A percentile compares a stretch with the other conserved stretches of the same genome.
These are phyloP conservation scores for Penicillium sp. DNA, from an alignment of 2,329 filamentous ascomycete species.

Conservation along the genomic window DNA sequence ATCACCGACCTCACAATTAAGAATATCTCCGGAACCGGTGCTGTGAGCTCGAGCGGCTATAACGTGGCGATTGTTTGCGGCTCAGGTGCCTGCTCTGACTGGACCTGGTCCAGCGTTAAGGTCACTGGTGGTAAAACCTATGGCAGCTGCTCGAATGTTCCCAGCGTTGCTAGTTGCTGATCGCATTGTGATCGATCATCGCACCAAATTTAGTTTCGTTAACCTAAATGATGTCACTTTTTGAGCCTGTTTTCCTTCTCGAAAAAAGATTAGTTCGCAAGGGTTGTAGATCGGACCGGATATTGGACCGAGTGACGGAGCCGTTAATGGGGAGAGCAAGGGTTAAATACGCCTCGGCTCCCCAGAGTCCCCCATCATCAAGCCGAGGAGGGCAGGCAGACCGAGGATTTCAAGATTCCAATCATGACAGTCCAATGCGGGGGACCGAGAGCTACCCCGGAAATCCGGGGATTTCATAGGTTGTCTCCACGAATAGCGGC, in stretches of 20 bases:
- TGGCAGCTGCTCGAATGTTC: constrained; percentile 47
- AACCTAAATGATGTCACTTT: too few species aligned
- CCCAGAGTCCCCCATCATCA: too few species aligned
- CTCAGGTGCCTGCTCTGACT: constrained; percentile 50
- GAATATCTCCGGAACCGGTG: constrained; percentile 39
- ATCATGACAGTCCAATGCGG: background rate
- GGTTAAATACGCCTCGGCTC: too few species aligned
- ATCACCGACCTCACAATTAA: constrained; percentile 43
- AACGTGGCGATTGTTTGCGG: constrained; percentile 61
- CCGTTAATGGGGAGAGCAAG: too few species aligned
- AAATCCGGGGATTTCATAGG: background rate
- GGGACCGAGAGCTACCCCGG: background rate
- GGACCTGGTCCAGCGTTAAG: constrained; percentile 54
- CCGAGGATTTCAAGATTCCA: background rate
- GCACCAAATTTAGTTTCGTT: too few species aligned
- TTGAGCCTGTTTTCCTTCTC: too few species aligned
- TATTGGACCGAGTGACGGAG: too few species aligned
- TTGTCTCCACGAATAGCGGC: background rate
- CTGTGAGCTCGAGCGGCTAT: constrained; percentile 35
- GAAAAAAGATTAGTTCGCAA: too few species aligned
- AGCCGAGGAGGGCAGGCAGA: background rate
- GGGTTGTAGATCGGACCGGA: too few species aligned
- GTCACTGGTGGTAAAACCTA: constrained; percentile 58
- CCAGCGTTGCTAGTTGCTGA: constrained; percentile 38
- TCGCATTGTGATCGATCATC: too few species aligned